Conservation (phyloP, 768 basidiomycete genomes). For the Amanita molliuscula region DNA sequence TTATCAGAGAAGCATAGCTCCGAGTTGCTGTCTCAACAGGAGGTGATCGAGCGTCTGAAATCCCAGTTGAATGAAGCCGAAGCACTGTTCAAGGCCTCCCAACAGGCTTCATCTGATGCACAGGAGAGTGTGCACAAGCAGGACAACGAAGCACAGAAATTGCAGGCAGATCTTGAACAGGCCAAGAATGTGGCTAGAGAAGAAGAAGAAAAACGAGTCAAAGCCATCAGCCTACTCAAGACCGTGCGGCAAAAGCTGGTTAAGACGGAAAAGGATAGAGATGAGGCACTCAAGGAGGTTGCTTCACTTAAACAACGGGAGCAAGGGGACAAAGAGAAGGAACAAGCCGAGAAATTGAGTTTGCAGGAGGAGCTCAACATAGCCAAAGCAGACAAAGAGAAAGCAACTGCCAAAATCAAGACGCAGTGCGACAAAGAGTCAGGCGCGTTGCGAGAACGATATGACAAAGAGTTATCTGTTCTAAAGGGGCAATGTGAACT, state of each 20-base stretch:
- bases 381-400: constrained; percentile 53
- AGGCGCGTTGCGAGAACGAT: constrained; percentile 43
- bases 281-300: constrained; percentile 60
- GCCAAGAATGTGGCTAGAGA: constrained; percentile 64
- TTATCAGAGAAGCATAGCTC: constrained; percentile 74
- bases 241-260: constrained; percentile 96
- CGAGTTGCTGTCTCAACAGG: constrained; percentile 70
- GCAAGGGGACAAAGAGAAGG: constrained; percentile 43
- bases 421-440: constrained; percentile 69
- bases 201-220: constrained; percentile 95
- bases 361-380: constrained; percentile 57
- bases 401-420: constrained; percentile 45
- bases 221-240: constrained; percentile 87
- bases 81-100: constrained; percentile 51
- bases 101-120: constrained; percentile 32
- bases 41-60: constrained; percentile 61
- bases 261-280: constrained; percentile 89
- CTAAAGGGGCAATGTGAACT: constrained; percentile 67
- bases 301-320: constrained; percentile 41
- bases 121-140: constrained; percentile 41
- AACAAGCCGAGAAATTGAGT: constrained; percentile 39
- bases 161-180: constrained; percentile 56
- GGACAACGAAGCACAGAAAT: constrained; percentile 42
- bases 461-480: constrained; percentile 64
- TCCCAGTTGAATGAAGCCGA: constrained; percentile 64